Percentiles rank a stretch among this genome's conserved stretches.
Evolutionary conservation across 257 asterid species (phyloP).

Genomic region (Lantana camara): DNA sequence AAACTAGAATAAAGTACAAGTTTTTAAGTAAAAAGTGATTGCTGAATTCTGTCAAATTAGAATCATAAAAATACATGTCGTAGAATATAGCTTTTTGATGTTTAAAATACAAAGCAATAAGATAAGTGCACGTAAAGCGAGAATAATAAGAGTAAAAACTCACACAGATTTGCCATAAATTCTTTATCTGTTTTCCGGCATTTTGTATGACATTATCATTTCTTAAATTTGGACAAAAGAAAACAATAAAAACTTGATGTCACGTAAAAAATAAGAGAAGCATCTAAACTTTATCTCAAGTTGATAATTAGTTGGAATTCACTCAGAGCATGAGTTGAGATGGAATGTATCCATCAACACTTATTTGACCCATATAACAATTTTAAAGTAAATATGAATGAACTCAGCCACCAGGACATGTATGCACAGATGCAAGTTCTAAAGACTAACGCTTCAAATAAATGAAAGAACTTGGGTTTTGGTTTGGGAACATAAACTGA

Average conservation of each 20-base stretch:
- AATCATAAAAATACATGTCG: background rate
- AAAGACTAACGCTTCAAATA: background rate
- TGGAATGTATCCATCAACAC: background rate
- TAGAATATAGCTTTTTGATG: background rate
- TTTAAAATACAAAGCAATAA: background rate
- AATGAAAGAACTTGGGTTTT: background rate
- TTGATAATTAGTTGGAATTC: too few species aligned
- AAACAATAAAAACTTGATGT: too few species aligned
- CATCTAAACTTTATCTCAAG: too few species aligned
- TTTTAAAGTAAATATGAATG: background rate
- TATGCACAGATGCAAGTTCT: conserved; percentile 2
- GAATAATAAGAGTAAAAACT: background rate
- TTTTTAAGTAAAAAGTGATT: background rate
- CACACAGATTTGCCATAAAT: too few species aligned
- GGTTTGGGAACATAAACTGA: background rate
- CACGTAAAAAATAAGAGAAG: too few species aligned
- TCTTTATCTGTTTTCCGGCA: too few species aligned
- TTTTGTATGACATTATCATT: too few species aligned
- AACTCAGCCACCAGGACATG: background rate
- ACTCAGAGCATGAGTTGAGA: background rate
- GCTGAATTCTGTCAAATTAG: too few species aligned
- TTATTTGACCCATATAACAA: background rate
- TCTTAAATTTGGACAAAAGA: too few species aligned
- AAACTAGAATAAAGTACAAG: background rate
- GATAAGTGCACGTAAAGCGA: conserved; percentile 3